Evolutionary conservation across 805 yeast species (phyloP).

Genomic region (Candida germanica): DNA sequence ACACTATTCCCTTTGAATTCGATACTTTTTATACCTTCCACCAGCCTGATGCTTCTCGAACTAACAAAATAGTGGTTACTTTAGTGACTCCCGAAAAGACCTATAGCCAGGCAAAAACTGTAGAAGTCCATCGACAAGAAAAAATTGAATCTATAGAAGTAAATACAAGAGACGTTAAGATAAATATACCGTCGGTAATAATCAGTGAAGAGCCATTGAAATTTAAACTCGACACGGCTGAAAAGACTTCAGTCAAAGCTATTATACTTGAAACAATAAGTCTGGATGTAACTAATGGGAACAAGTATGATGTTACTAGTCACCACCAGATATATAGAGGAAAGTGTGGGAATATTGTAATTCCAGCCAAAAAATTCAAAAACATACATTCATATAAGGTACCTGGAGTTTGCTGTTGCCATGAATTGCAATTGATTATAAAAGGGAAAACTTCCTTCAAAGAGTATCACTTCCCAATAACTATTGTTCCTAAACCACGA

Average conservation of each 20-base stretch:
- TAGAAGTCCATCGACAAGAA: background rate
- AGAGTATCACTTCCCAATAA: too few relatives aligned
- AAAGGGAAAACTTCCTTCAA: too few relatives aligned
- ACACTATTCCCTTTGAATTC: background rate
- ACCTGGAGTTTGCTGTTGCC: too few relatives aligned
- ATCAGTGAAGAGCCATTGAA: too few relatives aligned
- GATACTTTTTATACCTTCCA: background rate
- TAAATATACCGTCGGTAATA: too few relatives aligned
- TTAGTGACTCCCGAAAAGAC: background rate
- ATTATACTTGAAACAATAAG: background rate
- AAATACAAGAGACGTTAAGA: too few relatives aligned
- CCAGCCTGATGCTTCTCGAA: background rate
- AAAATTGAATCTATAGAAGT: background rate
- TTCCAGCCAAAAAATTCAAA: background rate
- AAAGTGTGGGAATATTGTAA: background rate
- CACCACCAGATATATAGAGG: background rate
- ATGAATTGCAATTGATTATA: too few relatives aligned
- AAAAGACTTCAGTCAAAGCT: background rate
- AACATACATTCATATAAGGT: too few relatives aligned
- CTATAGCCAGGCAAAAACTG: background rate
- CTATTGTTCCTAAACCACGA: too few relatives aligned
- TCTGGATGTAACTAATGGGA: background rate
- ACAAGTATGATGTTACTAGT: background rate
- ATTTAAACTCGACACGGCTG: too few relatives aligned
- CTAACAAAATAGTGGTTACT: background rate